Conservation (phyloP, 2,329 filamentous ascomycete genomes). For the Claviceps sp. region DNA sequence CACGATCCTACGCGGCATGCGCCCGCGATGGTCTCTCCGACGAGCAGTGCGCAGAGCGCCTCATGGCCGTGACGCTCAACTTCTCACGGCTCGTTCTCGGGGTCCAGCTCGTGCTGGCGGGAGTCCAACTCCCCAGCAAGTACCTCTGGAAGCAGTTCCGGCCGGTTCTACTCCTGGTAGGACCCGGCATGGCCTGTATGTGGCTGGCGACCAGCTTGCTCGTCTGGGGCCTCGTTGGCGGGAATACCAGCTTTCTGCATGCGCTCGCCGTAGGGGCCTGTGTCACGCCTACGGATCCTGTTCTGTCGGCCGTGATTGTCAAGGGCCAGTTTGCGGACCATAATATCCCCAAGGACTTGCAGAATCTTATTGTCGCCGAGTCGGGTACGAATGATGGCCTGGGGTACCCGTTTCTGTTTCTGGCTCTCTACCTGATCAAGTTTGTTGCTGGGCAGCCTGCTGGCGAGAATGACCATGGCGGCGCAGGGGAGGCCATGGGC, state of each 20-base stretch:
- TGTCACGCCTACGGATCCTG: slow-evolving; percentile 83
- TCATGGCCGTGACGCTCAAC: slow-evolving; percentile 65
- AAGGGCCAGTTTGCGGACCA: slow-evolving; percentile 90
- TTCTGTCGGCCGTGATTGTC: slow-evolving; percentile 78
- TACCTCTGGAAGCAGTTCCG: slow-evolving; percentile 73
- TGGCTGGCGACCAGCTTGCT: slow-evolving; percentile 73
- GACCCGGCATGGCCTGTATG: slow-evolving; percentile 76
- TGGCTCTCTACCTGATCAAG: slow-evolving; percentile 73
- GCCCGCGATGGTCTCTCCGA: slow-evolving; percentile 9
- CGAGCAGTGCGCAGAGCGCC: slow-evolving; percentile 30
- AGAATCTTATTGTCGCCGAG: slow-evolving; percentile 70
- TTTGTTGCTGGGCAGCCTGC: slow-evolving; percentile 29
- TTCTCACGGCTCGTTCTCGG: slow-evolving; percentile 81
- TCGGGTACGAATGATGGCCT: slow-evolving; percentile 82
- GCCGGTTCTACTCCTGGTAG: slow-evolving; percentile 58
- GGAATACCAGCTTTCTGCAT: slow-evolving; percentile 55
- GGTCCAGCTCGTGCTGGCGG: slow-evolving; percentile 79
- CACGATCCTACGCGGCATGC: slow-evolving; percentile 55
- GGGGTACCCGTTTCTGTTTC: slow-evolving; percentile 78
- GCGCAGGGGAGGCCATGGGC: slow-evolving; percentile 53
- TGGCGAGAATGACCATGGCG: slow-evolving; percentile 42
- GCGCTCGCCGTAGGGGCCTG: slow-evolving; percentile 72
- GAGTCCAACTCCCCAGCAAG: slow-evolving; percentile 72
- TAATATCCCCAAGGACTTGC: slow-evolving; percentile 69
- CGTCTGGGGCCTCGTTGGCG: slow-evolving; percentile 61